Percentiles rank a stretch among this genome's conserved stretches.
These are phyloP conservation scores for Fusarium sterilihyphosum DNA, from an alignment of 2,329 filamentous ascomycete species.

Conservation along the genomic window DNA sequence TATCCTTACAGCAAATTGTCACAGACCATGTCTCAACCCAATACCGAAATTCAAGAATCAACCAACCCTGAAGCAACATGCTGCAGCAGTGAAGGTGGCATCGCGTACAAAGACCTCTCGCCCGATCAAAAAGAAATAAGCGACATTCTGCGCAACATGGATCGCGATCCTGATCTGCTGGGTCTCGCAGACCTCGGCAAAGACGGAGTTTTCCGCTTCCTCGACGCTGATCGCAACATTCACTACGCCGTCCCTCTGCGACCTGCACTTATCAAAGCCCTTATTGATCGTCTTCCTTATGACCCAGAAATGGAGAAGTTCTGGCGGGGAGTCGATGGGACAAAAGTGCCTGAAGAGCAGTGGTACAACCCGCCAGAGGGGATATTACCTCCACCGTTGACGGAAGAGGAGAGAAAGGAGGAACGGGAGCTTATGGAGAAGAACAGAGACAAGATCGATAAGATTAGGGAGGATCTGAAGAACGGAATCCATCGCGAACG, in stretches of 20 bases:
- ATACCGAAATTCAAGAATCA: background rate
- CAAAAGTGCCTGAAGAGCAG: background rate
- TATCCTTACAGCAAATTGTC: accelerated
- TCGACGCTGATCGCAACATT: slow-evolving; percentile 1
- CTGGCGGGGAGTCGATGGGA: background rate
- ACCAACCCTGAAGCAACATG: background rate
- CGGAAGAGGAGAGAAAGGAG: background rate
- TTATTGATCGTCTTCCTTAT: background rate
- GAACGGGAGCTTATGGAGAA: background rate
- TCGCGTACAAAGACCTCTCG: background rate
- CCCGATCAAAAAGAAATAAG: background rate
- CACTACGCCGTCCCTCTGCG: background rate
- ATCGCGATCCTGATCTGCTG: background rate
- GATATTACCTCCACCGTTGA: background rate
- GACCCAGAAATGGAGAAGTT: background rate
- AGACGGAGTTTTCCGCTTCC: background rate
- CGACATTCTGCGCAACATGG: background rate
- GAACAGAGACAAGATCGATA: background rate
- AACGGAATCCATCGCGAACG: background rate
- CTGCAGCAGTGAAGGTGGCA: background rate
- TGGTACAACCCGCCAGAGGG: background rate
- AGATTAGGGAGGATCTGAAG: accelerated
- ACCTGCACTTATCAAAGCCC: background rate
- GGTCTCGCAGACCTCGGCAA: background rate
- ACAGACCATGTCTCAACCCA: background rate